Conservation (phyloP, 345 rosid genomes). For the Camelina neglecta region DNA sequence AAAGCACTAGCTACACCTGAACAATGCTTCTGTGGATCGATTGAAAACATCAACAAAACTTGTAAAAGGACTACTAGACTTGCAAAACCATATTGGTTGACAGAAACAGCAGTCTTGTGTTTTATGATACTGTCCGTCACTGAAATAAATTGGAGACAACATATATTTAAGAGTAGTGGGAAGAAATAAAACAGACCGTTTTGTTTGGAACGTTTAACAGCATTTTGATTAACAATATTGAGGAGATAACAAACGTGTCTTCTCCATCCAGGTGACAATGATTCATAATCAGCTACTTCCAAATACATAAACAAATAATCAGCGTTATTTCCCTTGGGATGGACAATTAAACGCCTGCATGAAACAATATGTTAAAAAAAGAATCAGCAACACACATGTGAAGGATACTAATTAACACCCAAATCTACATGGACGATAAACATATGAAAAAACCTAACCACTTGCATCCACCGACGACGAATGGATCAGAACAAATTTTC, state of each 20-base stretch:
- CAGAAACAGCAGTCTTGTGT: background rate
- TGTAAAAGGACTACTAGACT: no score
- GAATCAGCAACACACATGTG: background rate
- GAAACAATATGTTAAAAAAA: background rate
- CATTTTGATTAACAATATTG: constrained; percentile 60
- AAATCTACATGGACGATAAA: background rate
- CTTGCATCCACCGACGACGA: background rate
- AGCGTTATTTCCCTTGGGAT: constrained; percentile 73
- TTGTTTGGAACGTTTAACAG: constrained; percentile 6
- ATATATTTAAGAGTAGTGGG: background rate
- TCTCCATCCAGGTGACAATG: constrained; percentile 78
- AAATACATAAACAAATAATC: constrained; percentile 71
- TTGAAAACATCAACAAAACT: no score
- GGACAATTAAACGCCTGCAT: constrained; percentile 65
- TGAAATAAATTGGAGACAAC: background rate
- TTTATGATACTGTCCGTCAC: background rate
- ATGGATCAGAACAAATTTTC: background rate
- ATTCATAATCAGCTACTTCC: constrained; percentile 68
- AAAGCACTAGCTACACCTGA: background rate
- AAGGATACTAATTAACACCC: background rate
- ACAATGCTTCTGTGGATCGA: background rate
- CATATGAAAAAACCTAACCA: constrained; percentile 17
- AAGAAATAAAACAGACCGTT: constrained; percentile 13
- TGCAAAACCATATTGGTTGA: no score
- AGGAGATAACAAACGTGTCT: constrained; percentile 67